Evolutionary conservation across 2,329 filamentous ascomycete genomes (phyloP), one percentile per base, ranked within the genome.

Genomic region (Fusarium domesticum): DNA sequence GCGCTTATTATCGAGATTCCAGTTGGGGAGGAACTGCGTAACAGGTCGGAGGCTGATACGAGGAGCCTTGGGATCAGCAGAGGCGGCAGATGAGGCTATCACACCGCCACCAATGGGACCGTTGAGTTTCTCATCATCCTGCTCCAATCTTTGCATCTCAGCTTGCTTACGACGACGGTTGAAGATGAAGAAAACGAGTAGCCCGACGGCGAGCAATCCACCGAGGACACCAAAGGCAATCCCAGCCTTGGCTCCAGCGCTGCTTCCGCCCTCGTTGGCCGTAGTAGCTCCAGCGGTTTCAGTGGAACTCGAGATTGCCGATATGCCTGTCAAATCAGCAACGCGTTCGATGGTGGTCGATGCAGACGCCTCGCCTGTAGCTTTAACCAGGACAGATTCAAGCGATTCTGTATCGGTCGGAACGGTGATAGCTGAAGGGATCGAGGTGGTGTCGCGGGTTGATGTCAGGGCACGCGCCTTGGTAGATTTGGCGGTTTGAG

Each of bases 21-120:
- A 77, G 60, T 80, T 83, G 5, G 89, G 87, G 31, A 88, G 76
- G 68, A 96, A 91, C 59, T 93, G 83, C 32, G 89, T 92, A 37
- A 93, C 80, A 3, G 90, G 90, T 38, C 89, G 85, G 42, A 96
- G 76, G 61, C 89, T 95, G 49, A 96, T 77, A 50, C 85, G 85
- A n/a, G 90, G 89, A 35, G 90, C 84, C 75, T 72, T 51, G 65
- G 70, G 50, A 71, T 77, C 54, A 64, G 71, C 43, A 35, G 49
- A 32, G 8, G 53, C 49, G 7, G 45, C 40, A 11, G 47, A 53
- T 28, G 39, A 48, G 25, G 16, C 48, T 37, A n/a, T 32, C 39
- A 16, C 45, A 16, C 39, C 65, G 37, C 62, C 64, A 35, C 68
- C 67, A 7, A 69, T 49, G 2, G 49, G 63, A 4, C 69, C 67